phyloP scores from a whole-genome alignment of 2,329 filamentous ascomycete genomes.

The Hirsutella thompsonii region DNA sequence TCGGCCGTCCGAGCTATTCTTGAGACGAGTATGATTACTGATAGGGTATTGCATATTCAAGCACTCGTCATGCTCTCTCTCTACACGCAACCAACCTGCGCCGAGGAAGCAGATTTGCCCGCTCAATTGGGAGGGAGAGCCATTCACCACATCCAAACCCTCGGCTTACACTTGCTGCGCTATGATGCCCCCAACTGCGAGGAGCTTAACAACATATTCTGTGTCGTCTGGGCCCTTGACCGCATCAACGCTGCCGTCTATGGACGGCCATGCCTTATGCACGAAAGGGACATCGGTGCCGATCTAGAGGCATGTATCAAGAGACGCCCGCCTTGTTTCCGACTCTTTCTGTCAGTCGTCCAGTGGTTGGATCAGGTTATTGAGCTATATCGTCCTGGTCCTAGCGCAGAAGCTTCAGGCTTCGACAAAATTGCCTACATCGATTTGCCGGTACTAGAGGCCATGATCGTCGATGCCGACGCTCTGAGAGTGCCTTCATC shows the following conservation, averaged over 20 bases:
- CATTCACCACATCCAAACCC: conserved; percentile 42
- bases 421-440: conserved; percentile 32
- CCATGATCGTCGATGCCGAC: conserved; percentile 40
- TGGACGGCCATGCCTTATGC: conserved; percentile 44
- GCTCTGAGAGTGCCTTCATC: conserved; percentile 34
- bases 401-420: conserved; percentile 24
- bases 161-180: conserved; percentile 38
- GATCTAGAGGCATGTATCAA: conserved; percentile 37
- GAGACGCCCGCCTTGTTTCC: conserved; percentile 39
- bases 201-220: conserved; percentile 37
- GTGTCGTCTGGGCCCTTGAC: conserved; percentile 48
- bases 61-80: conserved; percentile 40
- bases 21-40: conserved; percentile 38
- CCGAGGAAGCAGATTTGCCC: conserved; percentile 41
- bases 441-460: conserved; percentile 43
- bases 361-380: conserved; percentile 46
- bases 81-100: conserved; percentile 42
- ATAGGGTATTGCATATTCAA: conserved; percentile 42
- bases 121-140: conserved; percentile 39
- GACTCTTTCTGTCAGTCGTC: conserved; percentile 41
- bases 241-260: conserved; percentile 46
- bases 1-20: conserved; percentile 35
- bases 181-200: conserved; percentile 25
- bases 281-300: conserved; percentile 45
- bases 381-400: conserved; percentile 43